Evolutionary conservation across 176 grass and related monocot genomes (phyloP), one percentile per base, ranked within the genome.

Genomic region (Eleusine indica): DNA sequence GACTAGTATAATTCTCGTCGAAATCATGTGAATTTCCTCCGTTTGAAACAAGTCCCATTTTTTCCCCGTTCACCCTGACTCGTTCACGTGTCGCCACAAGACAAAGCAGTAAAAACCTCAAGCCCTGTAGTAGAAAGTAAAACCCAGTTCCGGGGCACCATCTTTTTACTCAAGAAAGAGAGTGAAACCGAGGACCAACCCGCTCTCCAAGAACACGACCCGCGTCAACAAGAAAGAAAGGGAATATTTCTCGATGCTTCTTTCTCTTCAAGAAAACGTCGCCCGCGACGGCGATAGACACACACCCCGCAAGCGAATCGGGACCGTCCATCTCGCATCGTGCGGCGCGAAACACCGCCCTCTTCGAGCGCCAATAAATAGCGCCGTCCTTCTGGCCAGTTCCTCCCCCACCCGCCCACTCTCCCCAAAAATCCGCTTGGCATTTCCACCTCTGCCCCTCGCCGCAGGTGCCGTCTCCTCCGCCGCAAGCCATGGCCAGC

Each of bases 251-350:
- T 49, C 0, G 72, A 58, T 56, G 9, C 87, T 84, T 80, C 76
- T 88, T 88, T 75, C 76, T 80, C 76, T 17, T 51, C 61, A 84
- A 88, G 87, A 84, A 80, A 88, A 67, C 57, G 47, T 32, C 67
- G 64, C 60, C 57, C 21, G 57, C 57, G n/a, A 60, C 57, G 7
- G 61, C 7, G 10, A 17, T 6, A 17, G 1, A 48, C 51, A 3
- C 61, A 3, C 0, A 25, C 51, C 13, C 44, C 21, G 1, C 37
- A 7, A 21, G 3, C 51, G 43, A 42, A 82, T 87, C 85, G 0
- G 1, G 30, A 3, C 64, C 85, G 65, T 76, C 72, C 79, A 3
- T n/a, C 19, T 12, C 3, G 0, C 54, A 49, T 48, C 72, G 22
- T 66, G 61, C 60, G 57, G 76, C 1, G 7, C 41, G 40, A 21